These are phyloP conservation scores for Fusarium metavorans DNA, from an alignment of 2,329 filamentous ascomycete species.

Conservation along the genomic window DNA sequence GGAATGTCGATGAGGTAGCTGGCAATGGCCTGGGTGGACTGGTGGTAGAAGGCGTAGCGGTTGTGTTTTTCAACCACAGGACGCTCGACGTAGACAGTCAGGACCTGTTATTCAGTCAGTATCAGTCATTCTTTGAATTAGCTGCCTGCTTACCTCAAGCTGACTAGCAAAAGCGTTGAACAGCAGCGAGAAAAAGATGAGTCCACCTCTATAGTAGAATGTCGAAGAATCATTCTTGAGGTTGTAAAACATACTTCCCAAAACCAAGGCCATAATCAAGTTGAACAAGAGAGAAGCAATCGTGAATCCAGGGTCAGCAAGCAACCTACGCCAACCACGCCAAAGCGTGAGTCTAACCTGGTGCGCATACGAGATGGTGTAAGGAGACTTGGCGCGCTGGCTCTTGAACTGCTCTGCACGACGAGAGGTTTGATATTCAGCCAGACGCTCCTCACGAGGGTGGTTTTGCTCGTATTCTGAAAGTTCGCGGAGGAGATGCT, in stretches of 20 bases:
- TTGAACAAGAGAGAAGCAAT: slow-evolving; percentile 57
- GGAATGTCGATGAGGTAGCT: slow-evolving; percentile 43
- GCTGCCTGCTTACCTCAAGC: slow-evolving; percentile 43
- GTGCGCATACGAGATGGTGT: slow-evolving; percentile 59
- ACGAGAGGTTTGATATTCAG: slow-evolving; percentile 37
- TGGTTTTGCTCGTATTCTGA: slow-evolving; percentile 44
- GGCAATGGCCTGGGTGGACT: slow-evolving; percentile 45
- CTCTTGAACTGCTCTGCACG: slow-evolving; percentile 46
- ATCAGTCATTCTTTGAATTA: background rate
- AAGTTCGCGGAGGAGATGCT: slow-evolving; percentile 46
- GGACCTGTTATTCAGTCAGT: slow-evolving; percentile 17
- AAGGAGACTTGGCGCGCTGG: slow-evolving; percentile 59
- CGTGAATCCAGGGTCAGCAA: slow-evolving; percentile 55
- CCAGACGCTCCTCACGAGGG: slow-evolving; percentile 29
- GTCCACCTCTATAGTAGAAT: slow-evolving; percentile 60
- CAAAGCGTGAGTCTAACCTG: slow-evolving; percentile 59
- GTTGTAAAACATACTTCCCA: slow-evolving; percentile 65
- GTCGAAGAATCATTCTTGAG: slow-evolving; percentile 56
- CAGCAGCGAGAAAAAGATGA: slow-evolving; percentile 65
- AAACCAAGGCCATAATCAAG: slow-evolving; percentile 62
- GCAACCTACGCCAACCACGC: slow-evolving; percentile 53
- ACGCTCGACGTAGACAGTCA: slow-evolving; percentile 49
- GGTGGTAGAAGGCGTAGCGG: slow-evolving; percentile 52
- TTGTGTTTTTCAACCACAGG: slow-evolving; percentile 52
- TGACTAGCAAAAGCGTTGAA: slow-evolving; percentile 61